Percentiles rank a stretch among this genome's conserved stretches.
Evolutionary conservation across 2,329 filamentous ascomycete genomes (phyloP).

Genomic region (Colletotrichum sp.): DNA sequence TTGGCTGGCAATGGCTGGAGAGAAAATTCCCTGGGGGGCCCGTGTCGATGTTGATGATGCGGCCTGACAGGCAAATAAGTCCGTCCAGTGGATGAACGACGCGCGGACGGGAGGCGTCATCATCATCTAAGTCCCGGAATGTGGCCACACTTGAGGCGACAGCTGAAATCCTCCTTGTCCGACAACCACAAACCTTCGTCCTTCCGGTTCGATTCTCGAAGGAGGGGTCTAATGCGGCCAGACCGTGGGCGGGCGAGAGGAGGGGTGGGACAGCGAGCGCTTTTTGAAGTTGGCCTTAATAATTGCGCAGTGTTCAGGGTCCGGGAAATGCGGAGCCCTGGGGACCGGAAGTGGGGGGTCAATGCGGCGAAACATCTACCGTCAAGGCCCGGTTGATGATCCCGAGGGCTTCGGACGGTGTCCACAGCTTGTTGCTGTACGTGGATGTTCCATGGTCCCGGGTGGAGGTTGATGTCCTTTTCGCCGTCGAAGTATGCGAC

Average conservation of each 20-base stretch:
- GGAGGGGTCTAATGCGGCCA: not conserved
- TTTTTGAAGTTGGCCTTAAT: not conserved
- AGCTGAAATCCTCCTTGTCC: not conserved
- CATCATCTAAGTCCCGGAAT: not conserved
- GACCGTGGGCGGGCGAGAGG: not conserved
- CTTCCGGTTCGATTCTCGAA: not conserved
- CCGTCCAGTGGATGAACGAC: not conserved
- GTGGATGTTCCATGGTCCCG: not conserved
- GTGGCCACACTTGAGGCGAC: not conserved
- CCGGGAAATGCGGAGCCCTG: constrained; percentile 2
- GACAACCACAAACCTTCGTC: not conserved
- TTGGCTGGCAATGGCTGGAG: not conserved
- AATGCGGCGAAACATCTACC: not conserved
- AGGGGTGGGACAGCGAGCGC: not conserved
- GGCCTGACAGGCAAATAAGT: not conserved
- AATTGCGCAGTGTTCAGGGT: not conserved
- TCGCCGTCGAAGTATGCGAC: not conserved
- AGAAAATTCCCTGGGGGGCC: not conserved
- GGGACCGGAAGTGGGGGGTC: not conserved
- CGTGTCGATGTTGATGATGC: not conserved
- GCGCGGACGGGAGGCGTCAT: not conserved
- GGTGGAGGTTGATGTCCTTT: not conserved
- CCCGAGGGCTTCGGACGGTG: not conserved
- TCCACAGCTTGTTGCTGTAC: not conserved
- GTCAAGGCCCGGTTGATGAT: not conserved